These are phyloP conservation scores for Hortiboletus flavorubellus DNA, from an alignment of 768 basidiomycete species.

Conservation along the genomic window DNA sequence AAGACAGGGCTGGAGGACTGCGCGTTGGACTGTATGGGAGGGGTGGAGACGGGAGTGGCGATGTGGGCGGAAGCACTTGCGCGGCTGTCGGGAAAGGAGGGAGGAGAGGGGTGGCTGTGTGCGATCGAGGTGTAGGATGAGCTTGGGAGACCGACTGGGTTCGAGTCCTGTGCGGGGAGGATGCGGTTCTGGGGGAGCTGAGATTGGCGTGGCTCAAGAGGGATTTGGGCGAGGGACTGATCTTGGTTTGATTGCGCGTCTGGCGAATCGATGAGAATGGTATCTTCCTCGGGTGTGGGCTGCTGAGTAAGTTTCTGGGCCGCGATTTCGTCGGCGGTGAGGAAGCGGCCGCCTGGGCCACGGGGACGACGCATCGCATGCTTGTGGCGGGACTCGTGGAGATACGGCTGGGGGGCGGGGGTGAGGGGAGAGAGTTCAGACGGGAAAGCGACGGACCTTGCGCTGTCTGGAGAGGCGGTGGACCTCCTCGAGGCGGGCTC, in stretches of 20 bases:
- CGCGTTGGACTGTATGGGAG: slow-evolving; percentile 21
- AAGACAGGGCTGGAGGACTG: slow-evolving; percentile 20
- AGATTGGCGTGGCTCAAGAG: slow-evolving; percentile 11
- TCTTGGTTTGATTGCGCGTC: slow-evolving; percentile 13
- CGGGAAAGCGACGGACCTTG: slow-evolving; percentile 54
- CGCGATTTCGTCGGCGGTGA: slow-evolving; percentile 94
- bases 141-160: slow-evolving; percentile 7
- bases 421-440: slow-evolving; percentile 2
- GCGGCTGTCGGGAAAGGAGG: slow-evolving; percentile 20
- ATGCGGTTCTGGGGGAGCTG: slow-evolving; percentile 17
- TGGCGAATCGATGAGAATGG: slow-evolving; percentile 19
- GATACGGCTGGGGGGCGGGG: slow-evolving; percentile 68
- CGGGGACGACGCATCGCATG: slow-evolving; percentile 97
- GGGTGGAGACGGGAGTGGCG: slow-evolving; percentile 21
- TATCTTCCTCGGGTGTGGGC: slow-evolving; percentile 24
- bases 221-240: background rate
- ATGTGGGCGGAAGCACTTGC: slow-evolving; percentile 13
- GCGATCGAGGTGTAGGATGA: slow-evolving; percentile 17
- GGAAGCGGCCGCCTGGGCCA: slow-evolving; percentile 95
- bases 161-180: slow-evolving; percentile 17
- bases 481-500: slow-evolving; percentile 90
- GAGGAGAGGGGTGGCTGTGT: slow-evolving; percentile 25
- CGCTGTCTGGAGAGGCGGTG: slow-evolving; percentile 89
- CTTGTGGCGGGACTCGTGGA: slow-evolving; percentile 96
- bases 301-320: slow-evolving; percentile 57